These are phyloP conservation scores for Adansonia rubrostipa DNA, from an alignment of 441 rosid genomes.

Conservation along the genomic window DNA sequence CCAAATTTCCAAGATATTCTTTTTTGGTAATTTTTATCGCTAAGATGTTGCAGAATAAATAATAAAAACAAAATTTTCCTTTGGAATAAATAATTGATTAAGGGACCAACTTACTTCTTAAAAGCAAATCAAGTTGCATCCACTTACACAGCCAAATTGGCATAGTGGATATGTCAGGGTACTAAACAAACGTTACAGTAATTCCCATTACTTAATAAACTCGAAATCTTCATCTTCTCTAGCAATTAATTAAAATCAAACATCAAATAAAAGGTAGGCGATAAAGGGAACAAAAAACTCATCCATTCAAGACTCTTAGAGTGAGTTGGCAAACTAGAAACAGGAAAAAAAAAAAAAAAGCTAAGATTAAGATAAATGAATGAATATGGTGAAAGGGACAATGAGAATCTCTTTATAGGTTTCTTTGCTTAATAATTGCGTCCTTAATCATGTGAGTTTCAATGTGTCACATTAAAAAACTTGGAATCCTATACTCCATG, in stretches of 20 bases:
- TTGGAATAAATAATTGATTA: neutral
- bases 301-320: neutral
- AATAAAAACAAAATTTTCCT: neutral
- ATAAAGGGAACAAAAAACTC: neutral
- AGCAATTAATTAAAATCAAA: neutral
- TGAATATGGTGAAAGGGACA: neutral
- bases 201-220: neutral
- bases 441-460: neutral
- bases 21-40: neutral
- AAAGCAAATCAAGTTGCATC: conserved; percentile 3
- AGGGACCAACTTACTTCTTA: neutral
- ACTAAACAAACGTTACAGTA: neutral
- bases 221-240: neutral
- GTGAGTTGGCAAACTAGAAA: neutral
- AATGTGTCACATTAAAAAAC: neutral
- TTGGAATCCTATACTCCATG: neutral
- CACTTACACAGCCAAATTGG: neutral
- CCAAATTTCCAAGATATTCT: neutral
- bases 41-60: too few species aligned
- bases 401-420: neutral
- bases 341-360: too few species aligned
- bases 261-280: neutral
- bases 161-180: neutral
- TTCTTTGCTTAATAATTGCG: neutral
- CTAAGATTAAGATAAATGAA: neutral